Conservation (phyloP, 2,329 filamentous ascomycete species). For the Neonectria coccinea region DNA sequence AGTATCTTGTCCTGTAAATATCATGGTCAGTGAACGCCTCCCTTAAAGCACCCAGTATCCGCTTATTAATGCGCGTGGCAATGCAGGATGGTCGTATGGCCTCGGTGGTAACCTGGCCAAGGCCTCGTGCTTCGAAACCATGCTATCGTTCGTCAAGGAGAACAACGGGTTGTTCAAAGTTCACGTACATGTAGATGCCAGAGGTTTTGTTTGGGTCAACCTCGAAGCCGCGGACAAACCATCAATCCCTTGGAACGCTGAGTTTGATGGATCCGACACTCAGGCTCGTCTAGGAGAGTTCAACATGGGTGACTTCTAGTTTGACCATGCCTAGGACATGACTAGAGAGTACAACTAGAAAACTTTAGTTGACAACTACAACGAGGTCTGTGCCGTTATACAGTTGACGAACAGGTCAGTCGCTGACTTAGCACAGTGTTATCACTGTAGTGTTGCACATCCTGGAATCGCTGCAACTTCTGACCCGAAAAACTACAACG, state of each 20-base stretch:
- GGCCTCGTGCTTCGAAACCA: conserved; percentile 68
- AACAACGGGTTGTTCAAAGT: conserved; percentile 67
- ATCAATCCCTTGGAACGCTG: conserved; percentile 60
- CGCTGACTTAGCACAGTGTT: conserved; percentile 17
- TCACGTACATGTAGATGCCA: conserved; percentile 62
- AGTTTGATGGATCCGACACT: conserved; percentile 60
- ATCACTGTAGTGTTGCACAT: conserved; percentile 34
- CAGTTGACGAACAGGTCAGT: not conserved
- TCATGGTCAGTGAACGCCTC: conserved; percentile 52
- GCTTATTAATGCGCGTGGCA: not conserved
- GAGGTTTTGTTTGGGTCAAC: conserved; percentile 70
- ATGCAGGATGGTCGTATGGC: conserved; percentile 68
- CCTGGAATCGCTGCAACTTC: conserved; percentile 30
- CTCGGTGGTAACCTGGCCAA: conserved; percentile 68
- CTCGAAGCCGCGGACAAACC: conserved; percentile 60
- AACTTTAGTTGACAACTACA: conserved; percentile 71
- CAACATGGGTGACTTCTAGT: conserved; percentile 64
- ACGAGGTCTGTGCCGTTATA: conserved; percentile 53
- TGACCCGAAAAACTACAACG: conserved; percentile 18
- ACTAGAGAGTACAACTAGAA: no score
- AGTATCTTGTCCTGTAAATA: conserved; percentile 68
- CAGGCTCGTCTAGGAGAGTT: conserved; percentile 58
- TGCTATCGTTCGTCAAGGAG: conserved; percentile 66
- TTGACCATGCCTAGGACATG: conserved; percentile 66
- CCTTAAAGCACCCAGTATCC: not conserved